Percentiles rank a stretch among this genome's conserved stretches.
These are phyloP conservation scores for Saururus chinensis DNA, from an alignment of 164 flowering plant genomes.

Conservation along the genomic window DNA sequence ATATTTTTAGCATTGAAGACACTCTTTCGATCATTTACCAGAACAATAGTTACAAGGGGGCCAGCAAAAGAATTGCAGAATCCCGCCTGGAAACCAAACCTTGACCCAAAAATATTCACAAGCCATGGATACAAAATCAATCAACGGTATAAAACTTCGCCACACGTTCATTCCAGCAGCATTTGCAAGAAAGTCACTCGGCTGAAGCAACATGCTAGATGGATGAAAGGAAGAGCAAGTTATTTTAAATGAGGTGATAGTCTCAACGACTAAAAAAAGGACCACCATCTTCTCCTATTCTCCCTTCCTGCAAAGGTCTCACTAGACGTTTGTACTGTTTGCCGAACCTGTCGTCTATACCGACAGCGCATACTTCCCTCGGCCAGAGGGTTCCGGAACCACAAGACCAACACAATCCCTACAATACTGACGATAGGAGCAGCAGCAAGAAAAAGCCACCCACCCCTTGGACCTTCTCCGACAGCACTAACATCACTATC, in stretches of 20 bases:
- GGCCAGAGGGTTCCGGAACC: constrained; percentile 46
- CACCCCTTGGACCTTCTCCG: constrained; percentile 25
- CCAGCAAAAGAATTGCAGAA: no score
- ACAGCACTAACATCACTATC: constrained; percentile 8
- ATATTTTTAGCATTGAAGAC: no score
- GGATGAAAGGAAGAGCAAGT: background rate
- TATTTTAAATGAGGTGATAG: background rate
- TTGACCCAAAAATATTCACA: no score
- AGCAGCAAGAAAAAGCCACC: constrained; percentile 70
- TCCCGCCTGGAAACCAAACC: no score
- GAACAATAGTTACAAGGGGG: no score
- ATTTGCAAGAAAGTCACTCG: background rate
- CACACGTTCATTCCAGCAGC: background rate
- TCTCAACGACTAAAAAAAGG: constrained; percentile 23
- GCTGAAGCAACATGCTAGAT: background rate
- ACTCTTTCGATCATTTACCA: no score
- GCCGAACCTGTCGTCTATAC: constrained; percentile 14
- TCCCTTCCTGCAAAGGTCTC: constrained; percentile 17
- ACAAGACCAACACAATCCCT: constrained; percentile 64
- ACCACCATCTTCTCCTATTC: constrained; percentile 69
- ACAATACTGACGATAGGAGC: constrained; percentile 65
- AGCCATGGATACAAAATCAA: no score
- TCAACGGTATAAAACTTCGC: no score
- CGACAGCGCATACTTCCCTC: constrained; percentile 17
- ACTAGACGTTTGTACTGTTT: constrained; percentile 9